Evolutionary conservation across 805 yeast genomes (phyloP), one percentile per base, ranked within the genome.

Genomic region (Hanseniaspora valbyensis): DNA sequence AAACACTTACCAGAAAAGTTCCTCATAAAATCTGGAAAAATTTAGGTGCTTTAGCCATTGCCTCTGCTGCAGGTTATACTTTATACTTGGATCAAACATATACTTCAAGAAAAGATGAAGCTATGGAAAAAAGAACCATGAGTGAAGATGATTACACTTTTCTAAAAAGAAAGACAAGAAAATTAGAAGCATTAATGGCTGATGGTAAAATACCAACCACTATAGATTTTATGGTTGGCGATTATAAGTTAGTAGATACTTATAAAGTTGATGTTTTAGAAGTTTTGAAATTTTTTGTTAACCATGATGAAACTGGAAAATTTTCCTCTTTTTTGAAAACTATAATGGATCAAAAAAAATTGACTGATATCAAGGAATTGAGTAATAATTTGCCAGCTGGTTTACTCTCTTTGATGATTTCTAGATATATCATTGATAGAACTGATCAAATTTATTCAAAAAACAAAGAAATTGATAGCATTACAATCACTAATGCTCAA

Each of bases 301-400:
- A 74, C 46, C 56, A 59, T 0, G 69, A 71, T 48, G 68, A 70
- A 14, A 56, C 64, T 3, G 73, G 75, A 19, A 69, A 66, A 52
- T 83, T 72, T 59, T 70, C 77, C 36, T 73, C 72, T 26, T 63
- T 83, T 26, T 63, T 83, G 54, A 74, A 71, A 44, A 77, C 76
- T 18, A 55, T 68, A 2, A 50, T 60, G 38, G 63, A 60, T 3
- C 48, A 48, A 2, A 53, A 56, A 28, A 65, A 66, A 13, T 54
- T 63, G 1, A 61, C 62, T 14, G 49, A 62, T n/a, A 6, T 25
- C 8, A 16, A 25, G 9, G 22, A 18, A 3, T 30, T 51, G 39
- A 26, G 44, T 2, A 53, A 58, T 1, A 50, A 53, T 10, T 50
- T 68, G 12, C 74, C 74, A 18, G 49, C 54, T 9, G 73, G 73